These are phyloP conservation scores for Phialocephala sp. DNA, from an alignment of 2,329 filamentous ascomycete genomes.

Conservation along the genomic window DNA sequence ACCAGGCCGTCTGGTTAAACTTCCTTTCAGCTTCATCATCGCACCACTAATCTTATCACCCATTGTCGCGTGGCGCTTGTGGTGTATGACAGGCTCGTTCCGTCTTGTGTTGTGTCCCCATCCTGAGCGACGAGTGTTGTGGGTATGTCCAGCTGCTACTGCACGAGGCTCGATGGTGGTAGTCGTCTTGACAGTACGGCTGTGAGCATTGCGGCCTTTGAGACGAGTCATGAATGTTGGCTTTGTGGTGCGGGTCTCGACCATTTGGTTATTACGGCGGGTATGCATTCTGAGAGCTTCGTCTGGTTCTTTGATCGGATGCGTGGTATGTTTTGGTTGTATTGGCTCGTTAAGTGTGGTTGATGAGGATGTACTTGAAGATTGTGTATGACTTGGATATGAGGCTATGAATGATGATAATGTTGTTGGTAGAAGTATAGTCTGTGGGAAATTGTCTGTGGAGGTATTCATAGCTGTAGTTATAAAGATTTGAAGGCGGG, in stretches of 20 bases:
- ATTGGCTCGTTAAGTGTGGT: slow-evolving; percentile 10
- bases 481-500: slow-evolving; percentile 20
- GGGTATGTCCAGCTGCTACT: slow-evolving; percentile 31
- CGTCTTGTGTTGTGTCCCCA: slow-evolving; percentile 38
- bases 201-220: slow-evolving; percentile 48
- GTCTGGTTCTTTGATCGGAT: slow-evolving; percentile 16
- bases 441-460: not conserved
- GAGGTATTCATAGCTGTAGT: slow-evolving; percentile 28
- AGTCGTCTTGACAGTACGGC: slow-evolving; percentile 40
- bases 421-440: slow-evolving; percentile 27
- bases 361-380: slow-evolving; percentile 19
- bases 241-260: slow-evolving; percentile 47
- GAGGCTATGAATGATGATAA: slow-evolving; percentile 28
- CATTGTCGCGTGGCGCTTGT: slow-evolving; percentile 69
- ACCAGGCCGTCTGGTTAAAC: slow-evolving; percentile 69
- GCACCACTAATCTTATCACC: slow-evolving; percentile 82
- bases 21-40: slow-evolving; percentile 74
- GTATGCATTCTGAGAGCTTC: slow-evolving; percentile 32
- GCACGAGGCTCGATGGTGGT: slow-evolving; percentile 39
- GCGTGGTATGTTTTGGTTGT: slow-evolving; percentile 9
- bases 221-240: slow-evolving; percentile 61
- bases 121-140: slow-evolving; percentile 30
- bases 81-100: slow-evolving; percentile 60
- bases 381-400: slow-evolving; percentile 19
- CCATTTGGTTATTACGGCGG: slow-evolving; percentile 44